phyloP scores from a whole-genome alignment of 768 basidiomycete species.

The Russula brevipes region DNA sequence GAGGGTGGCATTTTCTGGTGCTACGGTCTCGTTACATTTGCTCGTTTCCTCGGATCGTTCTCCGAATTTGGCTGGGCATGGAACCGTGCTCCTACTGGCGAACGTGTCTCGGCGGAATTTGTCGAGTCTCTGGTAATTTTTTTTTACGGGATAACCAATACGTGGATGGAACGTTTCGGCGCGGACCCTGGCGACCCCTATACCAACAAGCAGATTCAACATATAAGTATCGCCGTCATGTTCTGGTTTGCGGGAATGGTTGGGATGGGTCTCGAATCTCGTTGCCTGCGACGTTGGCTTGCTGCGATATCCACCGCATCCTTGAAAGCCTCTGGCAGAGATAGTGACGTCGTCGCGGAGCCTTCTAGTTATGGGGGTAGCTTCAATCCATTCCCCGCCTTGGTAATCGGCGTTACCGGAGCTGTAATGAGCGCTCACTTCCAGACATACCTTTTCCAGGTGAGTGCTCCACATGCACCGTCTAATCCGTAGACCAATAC shows the following conservation, averaged over 20 bases:
- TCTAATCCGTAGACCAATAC: not conserved
- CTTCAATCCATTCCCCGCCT: conserved; percentile 90
- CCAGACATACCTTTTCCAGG: conserved; percentile 88
- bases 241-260: conserved; percentile 91
- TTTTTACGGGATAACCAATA: conserved; percentile 83
- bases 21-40: conserved; percentile 84
- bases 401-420: conserved; percentile 91
- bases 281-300: conserved; percentile 65
- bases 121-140: conserved; percentile 80
- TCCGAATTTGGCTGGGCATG: conserved; percentile 91
- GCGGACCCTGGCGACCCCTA: conserved; percentile 74
- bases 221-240: conserved; percentile 93
- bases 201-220: conserved; percentile 89
- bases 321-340: conserved; percentile 23
- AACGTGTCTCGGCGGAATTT: conserved; percentile 59
- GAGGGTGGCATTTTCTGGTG: conserved; percentile 92
- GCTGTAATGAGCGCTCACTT: conserved; percentile 90
- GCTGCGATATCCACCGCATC: conserved; percentile 48
- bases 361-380: conserved; percentile 69
- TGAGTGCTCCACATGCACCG: conserved; percentile 24
- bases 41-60: conserved; percentile 90
- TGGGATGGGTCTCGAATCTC: conserved; percentile 87
- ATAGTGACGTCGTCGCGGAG: conserved; percentile 48
- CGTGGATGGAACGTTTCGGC: conserved; percentile 97
- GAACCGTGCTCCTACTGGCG: conserved; percentile 58